Evolutionary conservation across 305 asterid genomes (phyloP), one percentile per base, ranked within the genome.

Genomic region (Striga hermonthica): DNA sequence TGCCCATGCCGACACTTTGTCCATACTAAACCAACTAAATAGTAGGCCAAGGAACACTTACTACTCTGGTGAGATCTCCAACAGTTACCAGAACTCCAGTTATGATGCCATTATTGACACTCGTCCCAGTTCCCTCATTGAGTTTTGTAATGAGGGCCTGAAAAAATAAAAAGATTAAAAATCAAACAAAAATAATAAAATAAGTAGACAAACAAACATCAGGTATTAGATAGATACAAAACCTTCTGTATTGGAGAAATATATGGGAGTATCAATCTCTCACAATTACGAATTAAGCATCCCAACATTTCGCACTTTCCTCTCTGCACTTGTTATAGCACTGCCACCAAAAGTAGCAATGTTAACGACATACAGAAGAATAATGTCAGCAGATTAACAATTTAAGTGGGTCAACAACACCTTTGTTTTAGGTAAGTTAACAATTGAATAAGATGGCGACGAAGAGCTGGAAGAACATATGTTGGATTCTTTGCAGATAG

Each of bases 1-100:
- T 22, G 31, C 2, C 31, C 31, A 22, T 22, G 64, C 52, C 43
- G 31, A 57, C 53, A 36, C 56, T 58, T 52, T 59, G 47, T 15
- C 58, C 13, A 15, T 55, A 59, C 63, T 10, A 13, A 73, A 43
- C 57, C 64, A 64, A 72, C 58, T 54, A 35, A 50, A 62, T 14
- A 58, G 53, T 0, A 61, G 47, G 59, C 48, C 53, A 74, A 75
- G 63, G 67, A 61, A 72, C 47, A 82, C 97, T 53, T 74, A 93
- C 97, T 96, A 93, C 99, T 85, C 95, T 88, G 66, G 99, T 94
- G 36, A 93, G 97, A 84, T 93, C 97, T 68, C 99, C 99, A 67
- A 93, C 97, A 67, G 97, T 90, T 65, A 93, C 95, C 68, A 93
- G 91, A 75, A 93, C 97, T 76, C 99, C 99, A 68, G 86, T 88